Conservation (phyloP, 257 asterid genomes). For the Nicotiana noctiflora region DNA sequence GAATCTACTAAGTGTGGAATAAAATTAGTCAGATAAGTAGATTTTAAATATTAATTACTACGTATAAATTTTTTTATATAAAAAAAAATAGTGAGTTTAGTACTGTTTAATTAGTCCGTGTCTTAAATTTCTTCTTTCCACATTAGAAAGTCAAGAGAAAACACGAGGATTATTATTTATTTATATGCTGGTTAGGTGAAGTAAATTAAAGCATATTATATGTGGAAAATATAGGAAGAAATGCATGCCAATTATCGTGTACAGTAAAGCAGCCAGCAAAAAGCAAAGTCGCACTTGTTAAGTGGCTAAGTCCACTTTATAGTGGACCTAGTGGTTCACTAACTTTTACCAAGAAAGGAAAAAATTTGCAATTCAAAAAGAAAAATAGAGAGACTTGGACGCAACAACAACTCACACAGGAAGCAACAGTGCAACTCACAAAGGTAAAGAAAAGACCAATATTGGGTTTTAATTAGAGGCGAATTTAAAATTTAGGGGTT, state of each 20-base stretch:
- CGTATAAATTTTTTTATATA: no score
- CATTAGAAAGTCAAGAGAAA: no score
- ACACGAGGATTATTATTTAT: no score
- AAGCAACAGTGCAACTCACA: background rate
- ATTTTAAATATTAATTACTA: no score
- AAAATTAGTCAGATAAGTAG: no score
- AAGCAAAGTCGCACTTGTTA: background rate
- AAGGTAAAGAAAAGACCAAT: background rate
- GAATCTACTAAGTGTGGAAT: no score
- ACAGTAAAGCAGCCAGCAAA: background rate
- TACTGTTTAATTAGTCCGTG: no score
- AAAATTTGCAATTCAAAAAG: background rate
- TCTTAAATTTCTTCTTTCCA: no score
- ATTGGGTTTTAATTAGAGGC: no score
- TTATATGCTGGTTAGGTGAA: background rate
- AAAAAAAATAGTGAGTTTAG: no score
- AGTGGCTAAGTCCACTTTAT: background rate
- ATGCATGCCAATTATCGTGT: background rate
- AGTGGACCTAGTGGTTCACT: background rate
- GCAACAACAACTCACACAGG: background rate
- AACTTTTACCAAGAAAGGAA: background rate
- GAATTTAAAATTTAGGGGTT: no score
- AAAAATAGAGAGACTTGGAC: background rate
- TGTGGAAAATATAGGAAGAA: background rate
- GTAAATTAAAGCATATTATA: background rate